phyloP scores from a whole-genome alignment of 1,139 yeast species.

The Wickerhamiella infanticola region DNA sequence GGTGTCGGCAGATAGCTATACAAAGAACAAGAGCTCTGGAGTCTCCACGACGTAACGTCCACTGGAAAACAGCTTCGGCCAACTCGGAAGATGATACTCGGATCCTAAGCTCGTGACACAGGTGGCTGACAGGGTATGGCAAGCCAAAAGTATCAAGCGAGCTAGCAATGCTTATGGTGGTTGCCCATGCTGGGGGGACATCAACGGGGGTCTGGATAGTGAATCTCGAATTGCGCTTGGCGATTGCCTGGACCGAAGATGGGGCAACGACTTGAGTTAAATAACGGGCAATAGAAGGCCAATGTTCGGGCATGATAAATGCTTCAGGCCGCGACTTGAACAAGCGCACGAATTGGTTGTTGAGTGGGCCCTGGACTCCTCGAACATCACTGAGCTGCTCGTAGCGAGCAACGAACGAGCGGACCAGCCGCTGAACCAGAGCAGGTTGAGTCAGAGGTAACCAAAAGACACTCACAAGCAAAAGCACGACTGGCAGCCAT shows the following conservation, averaged over 20 bases:
- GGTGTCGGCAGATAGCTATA: constrained; percentile 15
- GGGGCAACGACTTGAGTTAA: constrained; percentile 19
- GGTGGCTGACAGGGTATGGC: constrained; percentile 12
- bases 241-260: constrained; percentile 22
- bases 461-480: constrained; percentile 60
- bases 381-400: neutral
- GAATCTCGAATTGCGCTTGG: constrained; percentile 34
- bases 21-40: constrained; percentile 15
- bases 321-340: constrained; percentile 45
- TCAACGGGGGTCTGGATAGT: constrained; percentile 51
- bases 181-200: constrained; percentile 32
- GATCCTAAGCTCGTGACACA: constrained; percentile 5
- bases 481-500: constrained; percentile 39
- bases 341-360: constrained; percentile 18
- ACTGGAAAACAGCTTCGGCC: constrained; percentile 7
- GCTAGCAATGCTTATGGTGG: constrained; percentile 11
- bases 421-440: constrained; percentile 6
- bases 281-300: constrained; percentile 48
- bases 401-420: constrained; percentile 29
- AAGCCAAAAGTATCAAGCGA: constrained; percentile 10
- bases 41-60: constrained; percentile 9
- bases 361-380: neutral
- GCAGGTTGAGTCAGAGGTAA: constrained; percentile 29
- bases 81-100: constrained; percentile 3
- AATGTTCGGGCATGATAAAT: constrained; percentile 61